Percentiles rank a stretch among this genome's conserved stretches.
These are phyloP conservation scores for Neonectria punicea DNA, from an alignment of 2,329 filamentous ascomycete species.

Conservation along the genomic window DNA sequence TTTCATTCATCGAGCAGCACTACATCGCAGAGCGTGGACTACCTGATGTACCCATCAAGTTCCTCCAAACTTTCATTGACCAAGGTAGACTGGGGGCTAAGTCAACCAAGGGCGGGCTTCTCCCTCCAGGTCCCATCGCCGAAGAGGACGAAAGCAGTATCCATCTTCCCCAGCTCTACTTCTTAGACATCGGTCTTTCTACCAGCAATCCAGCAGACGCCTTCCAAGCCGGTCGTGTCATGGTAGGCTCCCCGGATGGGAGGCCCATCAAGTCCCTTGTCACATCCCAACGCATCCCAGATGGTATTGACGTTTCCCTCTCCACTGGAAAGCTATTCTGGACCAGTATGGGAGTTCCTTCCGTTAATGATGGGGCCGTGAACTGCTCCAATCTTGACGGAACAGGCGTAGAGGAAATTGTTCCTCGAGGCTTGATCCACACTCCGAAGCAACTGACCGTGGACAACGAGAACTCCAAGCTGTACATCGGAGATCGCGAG, in stretches of 20 bases:
- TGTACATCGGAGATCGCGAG: conserved; percentile 59
- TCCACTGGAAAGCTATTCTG: conserved; percentile 55
- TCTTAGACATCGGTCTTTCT: conserved; percentile 45
- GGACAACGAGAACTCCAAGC: conserved; percentile 41
- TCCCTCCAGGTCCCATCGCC: conserved; percentile 38
- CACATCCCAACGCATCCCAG: conserved; percentile 48
- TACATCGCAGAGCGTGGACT: conserved; percentile 62
- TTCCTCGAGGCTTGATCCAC: conserved; percentile 56
- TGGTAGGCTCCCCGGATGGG: conserved; percentile 28
- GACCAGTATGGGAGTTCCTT: conserved; percentile 59
- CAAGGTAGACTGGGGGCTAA: conserved; percentile 60
- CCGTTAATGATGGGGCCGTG: conserved; percentile 54
- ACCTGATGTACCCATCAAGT: conserved; percentile 53
- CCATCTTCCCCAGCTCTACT: conserved; percentile 30
- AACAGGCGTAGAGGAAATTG: conserved; percentile 53
- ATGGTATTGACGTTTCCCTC: conserved; percentile 55
- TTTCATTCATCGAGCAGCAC: conserved; percentile 63
- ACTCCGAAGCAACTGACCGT: conserved; percentile 60
- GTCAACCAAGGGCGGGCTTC: conserved; percentile 52
- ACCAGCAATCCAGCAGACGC: background rate
- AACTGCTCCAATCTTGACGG: conserved; percentile 62
- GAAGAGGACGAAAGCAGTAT: background rate
- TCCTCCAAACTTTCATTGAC: conserved; percentile 55
- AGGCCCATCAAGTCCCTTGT: conserved; percentile 33
- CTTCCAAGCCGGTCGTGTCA: conserved; percentile 25